Evolutionary conservation across 1,284 basidiomycete species (phyloP), one percentile per base, ranked within the genome.

Genomic region (Puccinia polysora): DNA sequence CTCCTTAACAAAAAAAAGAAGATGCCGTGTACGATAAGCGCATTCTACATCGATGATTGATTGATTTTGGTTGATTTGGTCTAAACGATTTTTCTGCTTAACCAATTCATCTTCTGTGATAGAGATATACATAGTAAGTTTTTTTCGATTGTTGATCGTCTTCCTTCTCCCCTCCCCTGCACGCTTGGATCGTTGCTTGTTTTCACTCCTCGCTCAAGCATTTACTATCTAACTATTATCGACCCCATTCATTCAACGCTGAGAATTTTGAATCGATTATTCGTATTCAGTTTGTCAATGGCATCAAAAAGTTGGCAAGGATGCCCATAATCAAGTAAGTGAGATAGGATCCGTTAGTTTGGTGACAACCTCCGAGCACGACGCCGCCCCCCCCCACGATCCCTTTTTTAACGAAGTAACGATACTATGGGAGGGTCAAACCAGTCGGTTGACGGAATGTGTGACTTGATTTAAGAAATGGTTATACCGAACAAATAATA

Each of bases 271-370:
- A 2, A 32, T 32, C 45, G 25, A 6, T 52, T 10, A 65, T 53
- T 23, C n/a, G n/a, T 30, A 8, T 23, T 23, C 43, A 70, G 67
- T 70, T 36, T 70, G 67, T 40, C 67, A 70, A 36, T 70, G 67
- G 67, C 67, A 70, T 36, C n/a, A 49, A 38, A 70, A 70, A 30
- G 56, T 70, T 12, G 67, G 67, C 10, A 60, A 59, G 45, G 67
- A 70, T 28, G 56, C 56, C 0, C 67, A 70, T 18, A 70, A 70
- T 36, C 67, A 70, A 36, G 67, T 60, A 32, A 50, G 43, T 32
- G n/a, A n/a, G n/a, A n/a, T n/a, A n/a, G n/a, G n/a, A n/a, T n/a
- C n/a, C n/a, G n/a, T n/a, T n/a, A n/a, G n/a, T n/a, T n/a, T n/a
- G n/a, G n/a, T n/a, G n/a, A n/a, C n/a, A n/a, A n/a, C n/a, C n/a